Conservation (phyloP, 2,329 filamentous ascomycete genomes). For the Nemania abortiva region DNA sequence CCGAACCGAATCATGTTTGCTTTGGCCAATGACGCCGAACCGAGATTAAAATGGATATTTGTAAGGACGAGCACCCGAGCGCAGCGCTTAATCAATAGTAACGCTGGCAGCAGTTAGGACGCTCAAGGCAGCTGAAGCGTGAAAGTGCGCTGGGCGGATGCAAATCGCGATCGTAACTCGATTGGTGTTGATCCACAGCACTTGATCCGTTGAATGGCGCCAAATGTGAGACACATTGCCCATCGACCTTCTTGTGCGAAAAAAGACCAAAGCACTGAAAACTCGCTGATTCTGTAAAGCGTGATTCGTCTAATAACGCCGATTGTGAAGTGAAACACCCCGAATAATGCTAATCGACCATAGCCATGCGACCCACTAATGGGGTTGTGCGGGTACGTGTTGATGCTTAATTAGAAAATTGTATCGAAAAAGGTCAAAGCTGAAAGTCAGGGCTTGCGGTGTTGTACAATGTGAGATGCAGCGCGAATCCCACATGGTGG, state of each 20-base stretch:
- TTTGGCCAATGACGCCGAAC: conserved; percentile 44
- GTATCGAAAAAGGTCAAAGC: conserved; percentile 45
- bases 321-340: conserved; percentile 35
- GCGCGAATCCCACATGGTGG: conserved; percentile 40
- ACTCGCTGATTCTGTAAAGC: conserved; percentile 23
- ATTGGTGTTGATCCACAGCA: neutral
- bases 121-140: neutral
- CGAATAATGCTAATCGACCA: conserved; percentile 12
- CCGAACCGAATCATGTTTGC: conserved; percentile 42
- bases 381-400: conserved; percentile 36
- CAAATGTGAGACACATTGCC: conserved; percentile 3
- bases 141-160: neutral
- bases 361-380: conserved; percentile 37
- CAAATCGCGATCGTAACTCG: conserved; percentile 6
- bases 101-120: neutral
- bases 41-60: conserved; percentile 45
- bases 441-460: conserved; percentile 44
- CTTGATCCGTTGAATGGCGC: conserved; percentile 7
- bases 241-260: conserved; percentile 1
- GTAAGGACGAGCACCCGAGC: conserved; percentile 15
- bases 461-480: conserved; percentile 51
- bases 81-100: neutral
- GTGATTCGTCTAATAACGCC: conserved; percentile 46
- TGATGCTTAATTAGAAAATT: conserved; percentile 51
- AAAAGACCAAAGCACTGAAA: conserved; percentile 11